A percentile compares a stretch with the other conserved stretches of the same genome.
These are phyloP conservation scores for Vitis hybrid DNA, from an alignment of 177 flowering plant species.

Conservation along the genomic window DNA sequence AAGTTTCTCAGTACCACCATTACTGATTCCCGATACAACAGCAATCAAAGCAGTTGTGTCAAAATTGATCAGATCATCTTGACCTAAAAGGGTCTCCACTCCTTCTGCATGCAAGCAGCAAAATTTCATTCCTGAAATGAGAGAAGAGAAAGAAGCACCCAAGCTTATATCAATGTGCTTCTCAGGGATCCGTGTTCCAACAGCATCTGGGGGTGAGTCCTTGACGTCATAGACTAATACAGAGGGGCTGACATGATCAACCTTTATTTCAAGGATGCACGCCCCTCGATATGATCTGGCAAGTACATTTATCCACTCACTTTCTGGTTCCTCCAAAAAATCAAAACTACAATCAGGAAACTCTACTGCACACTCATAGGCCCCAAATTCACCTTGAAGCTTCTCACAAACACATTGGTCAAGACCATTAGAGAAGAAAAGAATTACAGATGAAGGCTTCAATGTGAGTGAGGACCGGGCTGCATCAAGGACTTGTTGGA, in stretches of 20 bases:
- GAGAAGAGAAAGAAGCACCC: slow-evolving; percentile 39
- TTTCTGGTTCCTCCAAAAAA: slow-evolving; percentile 49
- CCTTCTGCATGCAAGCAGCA: slow-evolving; percentile 13
- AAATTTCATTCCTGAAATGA: slow-evolving; percentile 44
- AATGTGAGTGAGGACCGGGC: slow-evolving; percentile 40
- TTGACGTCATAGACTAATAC: slow-evolving; percentile 10
- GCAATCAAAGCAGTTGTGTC: slow-evolving; percentile 95
- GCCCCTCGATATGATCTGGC: slow-evolving; percentile 48
- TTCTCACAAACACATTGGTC: slow-evolving; percentile 24
- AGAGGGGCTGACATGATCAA: slow-evolving; percentile 18
- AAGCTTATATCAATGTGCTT: not conserved
- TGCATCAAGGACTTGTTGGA: slow-evolving; percentile 47
- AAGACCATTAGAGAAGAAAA: slow-evolving; percentile 79
- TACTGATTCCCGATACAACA: slow-evolving; percentile 86
- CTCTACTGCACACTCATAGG: slow-evolving; percentile 31
- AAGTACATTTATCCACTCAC: slow-evolving; percentile 54
- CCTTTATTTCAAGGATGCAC: slow-evolving; percentile 46
- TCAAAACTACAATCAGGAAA: slow-evolving; percentile 31
- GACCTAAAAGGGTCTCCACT: slow-evolving; percentile 8
- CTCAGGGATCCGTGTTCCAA: slow-evolving; percentile 9
- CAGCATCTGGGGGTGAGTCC: slow-evolving; percentile 10
- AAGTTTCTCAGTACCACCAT: slow-evolving; percentile 61
- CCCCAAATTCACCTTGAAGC: slow-evolving; percentile 56
- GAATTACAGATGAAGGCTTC: slow-evolving; percentile 61
- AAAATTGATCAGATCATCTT: slow-evolving; percentile 41